These are phyloP conservation scores for Monilinia aucupariae DNA, from an alignment of 2,329 filamentous ascomycete species.

Conservation along the genomic window DNA sequence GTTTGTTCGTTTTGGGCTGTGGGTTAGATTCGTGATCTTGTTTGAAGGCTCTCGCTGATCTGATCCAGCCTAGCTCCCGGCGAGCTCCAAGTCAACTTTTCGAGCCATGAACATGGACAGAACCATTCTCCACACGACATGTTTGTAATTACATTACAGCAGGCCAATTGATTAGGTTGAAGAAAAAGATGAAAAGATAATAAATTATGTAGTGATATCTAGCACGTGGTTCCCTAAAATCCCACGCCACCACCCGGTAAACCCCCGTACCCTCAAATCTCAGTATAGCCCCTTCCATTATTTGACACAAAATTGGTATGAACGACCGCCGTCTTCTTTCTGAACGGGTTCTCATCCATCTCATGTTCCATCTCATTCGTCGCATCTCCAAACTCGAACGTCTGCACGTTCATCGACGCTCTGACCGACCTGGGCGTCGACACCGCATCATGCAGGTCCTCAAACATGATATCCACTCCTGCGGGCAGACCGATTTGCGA, in stretches of 20 bases:
- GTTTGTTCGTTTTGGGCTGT: too few species aligned
- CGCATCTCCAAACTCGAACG: background rate
- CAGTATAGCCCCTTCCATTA: slow-evolving; percentile 5
- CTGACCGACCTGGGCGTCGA: background rate
- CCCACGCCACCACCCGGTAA: background rate
- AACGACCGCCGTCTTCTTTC: background rate
- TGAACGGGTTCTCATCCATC: slow-evolving; percentile 2
- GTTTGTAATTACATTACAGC: background rate
- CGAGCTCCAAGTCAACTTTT: background rate
- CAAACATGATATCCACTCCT: slow-evolving; percentile 8
- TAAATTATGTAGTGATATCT: background rate
- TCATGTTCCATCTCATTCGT: slow-evolving; percentile 8
- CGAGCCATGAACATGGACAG: background rate
- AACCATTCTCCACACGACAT: background rate
- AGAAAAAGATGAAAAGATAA: background rate
- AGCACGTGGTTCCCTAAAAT: background rate
- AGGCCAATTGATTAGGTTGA: too few species aligned
- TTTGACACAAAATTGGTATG: slow-evolving; percentile 12
- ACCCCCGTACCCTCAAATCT: background rate
- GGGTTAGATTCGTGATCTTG: too few species aligned
- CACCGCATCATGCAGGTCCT: slow-evolving; percentile 7
- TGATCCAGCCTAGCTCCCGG: background rate
- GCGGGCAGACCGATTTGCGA: slow-evolving; percentile 7
- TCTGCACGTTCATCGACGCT: slow-evolving; percentile 2
- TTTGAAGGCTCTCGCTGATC: background rate